phyloP scores from a whole-genome alignment of 2,329 filamentous ascomycete genomes.

The Ceratocystis diversiconidia region DNA sequence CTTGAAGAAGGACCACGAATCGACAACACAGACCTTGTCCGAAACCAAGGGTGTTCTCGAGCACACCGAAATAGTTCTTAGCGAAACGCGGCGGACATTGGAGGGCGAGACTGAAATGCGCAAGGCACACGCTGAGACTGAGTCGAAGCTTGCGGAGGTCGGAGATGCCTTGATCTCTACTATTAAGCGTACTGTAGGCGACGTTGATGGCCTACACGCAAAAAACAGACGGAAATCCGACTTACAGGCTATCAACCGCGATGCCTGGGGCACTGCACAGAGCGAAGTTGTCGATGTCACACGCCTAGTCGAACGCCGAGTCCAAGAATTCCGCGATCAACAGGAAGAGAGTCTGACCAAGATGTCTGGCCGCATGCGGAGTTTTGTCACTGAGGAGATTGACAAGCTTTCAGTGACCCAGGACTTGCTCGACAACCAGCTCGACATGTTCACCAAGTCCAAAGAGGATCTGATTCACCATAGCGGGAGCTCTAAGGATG shows the following conservation, averaged over 20 bases:
- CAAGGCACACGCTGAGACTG: conserved; percentile 74
- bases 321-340: conserved; percentile 56
- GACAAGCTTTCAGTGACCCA: conserved; percentile 54
- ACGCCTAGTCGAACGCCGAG: conserved; percentile 56
- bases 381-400: conserved; percentile 45
- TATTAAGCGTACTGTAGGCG: conserved; percentile 60
- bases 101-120: conserved; percentile 67
- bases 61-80: conserved; percentile 73
- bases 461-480: conserved; percentile 54
- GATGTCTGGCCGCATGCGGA: conserved; percentile 58
- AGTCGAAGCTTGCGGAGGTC: conserved; percentile 58
- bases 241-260: conserved; percentile 64
- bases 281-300: conserved; percentile 65
- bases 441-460: conserved; percentile 51
- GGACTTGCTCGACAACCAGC: conserved; percentile 53
- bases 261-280: conserved; percentile 64
- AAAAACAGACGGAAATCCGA: conserved; percentile 80
- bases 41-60: conserved; percentile 70
- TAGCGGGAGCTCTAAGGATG: conserved; percentile 56
- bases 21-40: conserved; percentile 55
- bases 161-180: conserved; percentile 66
- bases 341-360: conserved; percentile 57
- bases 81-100: conserved; percentile 59
- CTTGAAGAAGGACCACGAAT: conserved; percentile 80
- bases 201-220: conserved; percentile 68